Conservation (phyloP, 2,329 filamentous ascomycete genomes). For the Thermothelomyces thermophilus region DNA sequence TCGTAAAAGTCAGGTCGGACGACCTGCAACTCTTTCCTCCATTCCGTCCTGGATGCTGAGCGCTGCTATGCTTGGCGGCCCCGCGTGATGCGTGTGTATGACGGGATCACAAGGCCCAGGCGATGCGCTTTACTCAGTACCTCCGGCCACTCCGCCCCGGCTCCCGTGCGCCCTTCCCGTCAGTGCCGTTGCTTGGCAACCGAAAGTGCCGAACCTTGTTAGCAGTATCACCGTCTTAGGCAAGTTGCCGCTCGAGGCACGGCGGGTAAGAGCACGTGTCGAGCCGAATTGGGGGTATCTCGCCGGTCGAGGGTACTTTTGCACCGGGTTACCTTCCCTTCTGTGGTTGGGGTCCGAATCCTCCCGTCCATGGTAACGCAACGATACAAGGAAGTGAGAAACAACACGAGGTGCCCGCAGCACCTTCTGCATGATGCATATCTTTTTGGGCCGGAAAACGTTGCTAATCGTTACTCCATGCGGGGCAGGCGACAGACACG, state of each 20-base stretch:
- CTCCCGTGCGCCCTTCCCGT: constrained; percentile 8
- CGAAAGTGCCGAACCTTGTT: neutral
- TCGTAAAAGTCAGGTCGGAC: neutral
- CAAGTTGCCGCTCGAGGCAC: neutral
- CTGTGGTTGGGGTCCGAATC: neutral
- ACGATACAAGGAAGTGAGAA: neutral
- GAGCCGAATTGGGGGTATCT: neutral
- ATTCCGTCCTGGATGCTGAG: neutral
- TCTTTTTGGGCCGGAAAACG: neutral
- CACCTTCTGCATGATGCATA: neutral
- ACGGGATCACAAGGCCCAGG: constrained; percentile 3
- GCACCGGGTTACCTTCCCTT: neutral
- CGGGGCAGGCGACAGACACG: constrained; percentile 15
- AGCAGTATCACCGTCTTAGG: neutral
- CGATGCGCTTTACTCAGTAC: constrained; percentile 3
- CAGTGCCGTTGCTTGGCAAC: constrained; percentile 3
- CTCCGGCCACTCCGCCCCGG: neutral
- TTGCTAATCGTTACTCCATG: constrained; percentile 1
- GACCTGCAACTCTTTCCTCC: neutral
- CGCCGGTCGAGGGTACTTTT: neutral
- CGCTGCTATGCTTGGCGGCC: neutral
- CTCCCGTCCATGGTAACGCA: neutral
- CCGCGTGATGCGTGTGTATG: neutral
- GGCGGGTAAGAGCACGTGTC: neutral
- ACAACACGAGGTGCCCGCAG: neutral